Evolutionary conservation across 345 rosid species (phyloP).

Genomic region (Noccaea caerulescens): DNA sequence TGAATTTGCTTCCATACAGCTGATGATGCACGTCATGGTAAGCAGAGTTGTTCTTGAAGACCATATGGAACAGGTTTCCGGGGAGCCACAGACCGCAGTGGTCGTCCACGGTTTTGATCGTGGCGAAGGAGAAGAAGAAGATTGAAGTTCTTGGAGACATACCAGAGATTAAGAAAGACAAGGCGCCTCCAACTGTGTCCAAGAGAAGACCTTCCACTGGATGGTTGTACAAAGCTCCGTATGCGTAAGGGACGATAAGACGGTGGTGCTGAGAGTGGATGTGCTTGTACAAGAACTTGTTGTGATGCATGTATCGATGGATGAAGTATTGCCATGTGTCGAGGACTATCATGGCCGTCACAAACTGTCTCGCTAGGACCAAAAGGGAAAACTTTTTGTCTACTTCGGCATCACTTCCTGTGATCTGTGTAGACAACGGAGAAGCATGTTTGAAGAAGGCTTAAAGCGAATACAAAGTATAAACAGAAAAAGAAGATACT

Average conservation of each 20-base stretch:
- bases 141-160: conserved; percentile 84
- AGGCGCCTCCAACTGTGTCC: conserved; percentile 81
- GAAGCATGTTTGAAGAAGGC: not conserved
- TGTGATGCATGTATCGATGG: conserved; percentile 85
- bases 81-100: conserved; percentile 89
- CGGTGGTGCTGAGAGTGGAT: conserved; percentile 86
- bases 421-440: conserved; percentile 52
- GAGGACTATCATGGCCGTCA: conserved; percentile 69
- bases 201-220: conserved; percentile 79
- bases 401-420: conserved; percentile 59
- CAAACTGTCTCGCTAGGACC: conserved; percentile 67
- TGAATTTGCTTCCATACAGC: conserved; percentile 74
- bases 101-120: conserved; percentile 84
- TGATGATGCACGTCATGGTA: conserved; percentile 91
- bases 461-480: not conserved
- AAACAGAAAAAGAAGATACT: conserved; percentile 1
- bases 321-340: conserved; percentile 91
- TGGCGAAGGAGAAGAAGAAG: conserved; percentile 89
- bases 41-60: conserved; percentile 81
- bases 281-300: conserved; percentile 80
- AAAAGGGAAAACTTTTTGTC: conserved; percentile 50
- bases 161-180: conserved; percentile 79
- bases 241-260: conserved; percentile 83
- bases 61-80: conserved; percentile 70
- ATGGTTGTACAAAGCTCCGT: conserved; percentile 82